Evolutionary conservation across 228 moss, liverwort and hornwort genomes (phyloP), one percentile per base, ranked within the genome.

Genomic region (Sphagnum fallax): DNA sequence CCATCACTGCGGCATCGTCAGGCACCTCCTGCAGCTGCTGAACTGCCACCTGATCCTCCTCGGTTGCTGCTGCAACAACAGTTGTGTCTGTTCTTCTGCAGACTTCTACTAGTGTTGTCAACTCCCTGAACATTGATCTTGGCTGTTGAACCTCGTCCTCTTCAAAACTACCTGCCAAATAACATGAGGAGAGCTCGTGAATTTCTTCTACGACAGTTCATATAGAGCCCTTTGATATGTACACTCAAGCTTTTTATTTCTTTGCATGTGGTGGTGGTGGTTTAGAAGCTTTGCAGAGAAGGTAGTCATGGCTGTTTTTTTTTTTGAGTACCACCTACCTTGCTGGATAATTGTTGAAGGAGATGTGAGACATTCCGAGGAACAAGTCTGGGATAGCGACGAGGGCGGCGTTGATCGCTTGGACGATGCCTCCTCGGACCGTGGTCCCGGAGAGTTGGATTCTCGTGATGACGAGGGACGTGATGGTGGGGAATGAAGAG

Each of bases 261-360:
- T 32, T 67, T 53, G 68, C 32, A 48, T 59, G 15, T 63, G 15
- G 62, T 63, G 10, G 16, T 32, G 32, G 32, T 32, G 2, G 32
- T 32, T 32, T 32, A 32, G 32, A 32, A 32, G 32, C 32, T 32
- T 32, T 32, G 32, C 32, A 32, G 32, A 32, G 32, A 32, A 32
- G 32, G 32, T 32, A 32, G 32, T 32, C 32, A 32, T 32, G 32
- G 32, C 32, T 32, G 32, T 32, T 32, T 32, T 32, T 32, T 32
- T 32, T 32, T 32, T 32, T 32, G 32, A 32, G 32, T 32, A 32
- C 32, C 32, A 14, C 14, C 16, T 81, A 87, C 91, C 90, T 78
- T 94, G 88, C 50, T 84, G 87, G 75, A 90, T 92, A 90, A 92
- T 90, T 49, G 75, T 84, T 5, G 94, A 90, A 4, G 84, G 81